Conservation (phyloP, 768 basidiomycete species). For the Thelephora ganbajun region DNA sequence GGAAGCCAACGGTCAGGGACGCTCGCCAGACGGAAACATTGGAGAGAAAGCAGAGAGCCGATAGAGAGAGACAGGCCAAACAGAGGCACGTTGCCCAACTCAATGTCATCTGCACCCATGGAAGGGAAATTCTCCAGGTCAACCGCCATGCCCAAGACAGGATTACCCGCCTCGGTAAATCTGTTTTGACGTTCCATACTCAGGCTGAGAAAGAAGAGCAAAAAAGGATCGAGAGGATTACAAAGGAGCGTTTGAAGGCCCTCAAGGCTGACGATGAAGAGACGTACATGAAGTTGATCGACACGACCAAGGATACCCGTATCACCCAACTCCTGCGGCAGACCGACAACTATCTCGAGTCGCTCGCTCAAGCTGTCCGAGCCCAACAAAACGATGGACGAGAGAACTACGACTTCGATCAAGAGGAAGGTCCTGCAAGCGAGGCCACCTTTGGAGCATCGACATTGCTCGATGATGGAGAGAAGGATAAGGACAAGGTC, state of each 20-base stretch:
- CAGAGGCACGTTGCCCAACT: conserved; percentile 95
- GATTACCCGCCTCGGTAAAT: conserved; percentile 47
- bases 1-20: conserved; percentile 80
- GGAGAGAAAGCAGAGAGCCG: conserved; percentile 82
- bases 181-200: conserved; percentile 72
- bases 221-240: conserved; percentile 88
- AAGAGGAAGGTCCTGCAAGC: conserved; percentile 60
- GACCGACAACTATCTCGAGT: conserved; percentile 91
- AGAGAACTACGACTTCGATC: conserved; percentile 32
- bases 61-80: conserved; percentile 89
- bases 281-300: conserved; percentile 98
- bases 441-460: conserved; percentile 90
- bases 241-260: conserved; percentile 96
- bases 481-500: conserved; percentile 57
- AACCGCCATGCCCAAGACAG: conserved; percentile 49
- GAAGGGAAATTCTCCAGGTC: conserved; percentile 53
- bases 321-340: conserved; percentile 93
- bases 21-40: conserved; percentile 79
- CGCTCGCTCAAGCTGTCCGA: conserved; percentile 84
- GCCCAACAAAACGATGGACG: conserved; percentile 58
- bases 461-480: conserved; percentile 43
- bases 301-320: conserved; percentile 97
- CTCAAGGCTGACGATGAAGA: conserved; percentile 98
- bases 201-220: conserved; percentile 97
- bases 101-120: conserved; percentile 72